Percentiles rank a stretch among this genome's conserved stretches.
phyloP scores from a whole-genome alignment of 2,329 filamentous ascomycete species.

The Tolypocladium endophyticum region DNA sequence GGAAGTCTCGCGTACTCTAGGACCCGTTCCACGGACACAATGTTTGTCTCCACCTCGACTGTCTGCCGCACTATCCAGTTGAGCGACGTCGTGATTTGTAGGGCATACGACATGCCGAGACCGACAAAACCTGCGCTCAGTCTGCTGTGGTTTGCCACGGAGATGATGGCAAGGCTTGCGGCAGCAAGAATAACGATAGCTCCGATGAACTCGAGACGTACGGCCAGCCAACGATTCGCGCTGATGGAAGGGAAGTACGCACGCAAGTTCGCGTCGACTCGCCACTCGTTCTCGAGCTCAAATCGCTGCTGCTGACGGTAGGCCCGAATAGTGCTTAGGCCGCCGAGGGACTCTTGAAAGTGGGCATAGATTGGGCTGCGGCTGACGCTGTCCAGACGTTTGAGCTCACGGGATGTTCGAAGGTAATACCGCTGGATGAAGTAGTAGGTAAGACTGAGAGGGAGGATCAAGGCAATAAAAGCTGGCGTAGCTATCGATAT shows the following conservation, averaged over 20 bases:
- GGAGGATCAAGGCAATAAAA: conserved; percentile 73
- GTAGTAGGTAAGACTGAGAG: conserved; percentile 71
- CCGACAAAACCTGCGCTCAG: conserved; percentile 71
- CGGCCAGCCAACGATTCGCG: conserved; percentile 86
- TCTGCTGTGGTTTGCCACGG: conserved; percentile 56
- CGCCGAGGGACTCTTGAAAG: conserved; percentile 93
- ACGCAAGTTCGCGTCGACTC: conserved; percentile 85
- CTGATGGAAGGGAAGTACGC: conserved; percentile 96
- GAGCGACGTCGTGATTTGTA: conserved; percentile 92
- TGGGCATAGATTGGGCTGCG: conserved; percentile 95
- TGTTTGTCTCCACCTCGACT: conserved; percentile 99
- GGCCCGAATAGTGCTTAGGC: conserved; percentile 89
- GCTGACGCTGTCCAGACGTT: conserved; percentile 89
- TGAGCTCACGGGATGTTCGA: conserved; percentile 88
- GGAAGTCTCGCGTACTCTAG: conserved; percentile 89
- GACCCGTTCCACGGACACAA: conserved; percentile 94
- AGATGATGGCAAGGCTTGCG: conserved; percentile 71
- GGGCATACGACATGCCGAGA: conserved; percentile 90
- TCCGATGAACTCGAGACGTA: conserved; percentile 90
- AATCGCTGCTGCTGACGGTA: conserved; percentile 86
- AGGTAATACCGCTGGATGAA: conserved; percentile 97
- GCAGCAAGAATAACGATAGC: conserved; percentile 85
- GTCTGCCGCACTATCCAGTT: conserved; percentile 99
- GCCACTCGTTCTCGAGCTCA: conserved; percentile 90
- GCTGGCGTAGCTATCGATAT: conserved; percentile 73